These are phyloP conservation scores for Cryptosporidium viatorum DNA, from an alignment of 169 alveolate species.

Conservation along the genomic window DNA sequence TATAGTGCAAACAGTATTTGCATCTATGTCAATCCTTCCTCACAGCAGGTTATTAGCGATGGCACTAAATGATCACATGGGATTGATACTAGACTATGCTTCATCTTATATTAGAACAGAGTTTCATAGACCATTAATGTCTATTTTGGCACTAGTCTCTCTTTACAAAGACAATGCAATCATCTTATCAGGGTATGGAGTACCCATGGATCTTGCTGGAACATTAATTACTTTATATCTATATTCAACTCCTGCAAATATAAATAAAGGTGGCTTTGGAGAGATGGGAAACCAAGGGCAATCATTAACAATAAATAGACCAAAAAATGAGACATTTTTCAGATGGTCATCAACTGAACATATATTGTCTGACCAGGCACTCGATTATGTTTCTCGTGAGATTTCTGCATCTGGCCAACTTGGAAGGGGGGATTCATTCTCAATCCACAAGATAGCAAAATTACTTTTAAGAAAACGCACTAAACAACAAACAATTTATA, in stretches of 20 bases:
- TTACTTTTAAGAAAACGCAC: slow-evolving; percentile 30
- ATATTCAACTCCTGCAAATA: slow-evolving; percentile 54
- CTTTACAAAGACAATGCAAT: slow-evolving; percentile 60
- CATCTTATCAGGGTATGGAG: slow-evolving; percentile 69
- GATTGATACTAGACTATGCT: slow-evolving; percentile 39
- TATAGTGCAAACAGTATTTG: slow-evolving; percentile 70
- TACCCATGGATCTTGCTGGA: slow-evolving; percentile 59
- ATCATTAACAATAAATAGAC: neutral
- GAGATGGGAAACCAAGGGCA: slow-evolving; percentile 55
- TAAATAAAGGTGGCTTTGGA: slow-evolving; percentile 6
- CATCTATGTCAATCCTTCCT: slow-evolving; percentile 47
- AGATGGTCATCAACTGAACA: slow-evolving; percentile 59
- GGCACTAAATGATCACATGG: slow-evolving; percentile 40
- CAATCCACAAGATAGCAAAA: slow-evolving; percentile 49
- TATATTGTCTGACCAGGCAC: slow-evolving; percentile 43
- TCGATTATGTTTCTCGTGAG: slow-evolving; percentile 28
- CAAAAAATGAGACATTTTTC: slow-evolving; percentile 22
- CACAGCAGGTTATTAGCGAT: slow-evolving; percentile 39
- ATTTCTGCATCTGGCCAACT: slow-evolving; percentile 41
- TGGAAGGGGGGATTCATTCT: slow-evolving; percentile 58
- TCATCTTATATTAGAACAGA: slow-evolving; percentile 62
- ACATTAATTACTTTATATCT: slow-evolving; percentile 44
- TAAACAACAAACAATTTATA: neutral
- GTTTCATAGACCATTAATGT: slow-evolving; percentile 65
- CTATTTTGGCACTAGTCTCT: slow-evolving; percentile 29